A percentile compares a stretch with the other conserved stretches of the same genome.
Conservation (phyloP, 225 moss, liverwort and hornwort species). For the Polytrichum formosum region DNA sequence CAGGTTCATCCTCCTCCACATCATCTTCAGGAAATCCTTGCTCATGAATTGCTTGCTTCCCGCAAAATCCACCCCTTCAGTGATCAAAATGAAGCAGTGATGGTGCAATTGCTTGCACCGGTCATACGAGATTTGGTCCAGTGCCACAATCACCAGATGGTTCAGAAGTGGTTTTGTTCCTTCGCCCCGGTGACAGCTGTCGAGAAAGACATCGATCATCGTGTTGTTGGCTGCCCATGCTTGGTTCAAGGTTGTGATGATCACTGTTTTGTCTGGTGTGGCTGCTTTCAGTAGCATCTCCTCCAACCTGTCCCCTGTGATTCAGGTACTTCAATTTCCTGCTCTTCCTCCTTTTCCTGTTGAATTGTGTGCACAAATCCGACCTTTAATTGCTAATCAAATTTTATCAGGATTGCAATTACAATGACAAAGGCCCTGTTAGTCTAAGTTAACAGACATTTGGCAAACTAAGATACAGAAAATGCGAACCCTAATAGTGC, state of each 20-base stretch:
- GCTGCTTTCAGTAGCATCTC: constrained; percentile 33
- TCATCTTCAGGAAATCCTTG: constrained; percentile 69
- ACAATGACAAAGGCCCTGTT: too few species aligned
- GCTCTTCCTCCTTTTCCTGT: background rate
- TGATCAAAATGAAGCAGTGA: constrained; percentile 56
- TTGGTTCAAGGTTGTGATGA: constrained; percentile 60
- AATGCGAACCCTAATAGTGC: too few species aligned
- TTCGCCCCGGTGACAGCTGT: constrained; percentile 47
- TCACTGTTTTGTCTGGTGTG: constrained; percentile 46
- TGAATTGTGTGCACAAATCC: too few species aligned
- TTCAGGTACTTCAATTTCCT: background rate
- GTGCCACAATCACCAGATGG: constrained; percentile 48
- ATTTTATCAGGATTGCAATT: too few species aligned
- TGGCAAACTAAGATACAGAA: too few species aligned
- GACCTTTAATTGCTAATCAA: too few species aligned
- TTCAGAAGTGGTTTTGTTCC: constrained; percentile 42
- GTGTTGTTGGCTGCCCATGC: constrained; percentile 60
- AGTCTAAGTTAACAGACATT: too few species aligned
- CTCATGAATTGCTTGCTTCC: constrained; percentile 63
- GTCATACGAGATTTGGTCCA: constrained; percentile 50
- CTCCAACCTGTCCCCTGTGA: constrained; percentile 10
- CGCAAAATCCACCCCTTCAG: constrained; percentile 67
- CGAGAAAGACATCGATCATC: constrained; percentile 64
- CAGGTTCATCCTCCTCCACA: constrained; percentile 64
- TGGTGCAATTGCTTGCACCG: constrained; percentile 48